These are phyloP conservation scores for Chlorella sorokiniana DNA, from an alignment of 139 green algal genomes.

Conservation along the genomic window DNA sequence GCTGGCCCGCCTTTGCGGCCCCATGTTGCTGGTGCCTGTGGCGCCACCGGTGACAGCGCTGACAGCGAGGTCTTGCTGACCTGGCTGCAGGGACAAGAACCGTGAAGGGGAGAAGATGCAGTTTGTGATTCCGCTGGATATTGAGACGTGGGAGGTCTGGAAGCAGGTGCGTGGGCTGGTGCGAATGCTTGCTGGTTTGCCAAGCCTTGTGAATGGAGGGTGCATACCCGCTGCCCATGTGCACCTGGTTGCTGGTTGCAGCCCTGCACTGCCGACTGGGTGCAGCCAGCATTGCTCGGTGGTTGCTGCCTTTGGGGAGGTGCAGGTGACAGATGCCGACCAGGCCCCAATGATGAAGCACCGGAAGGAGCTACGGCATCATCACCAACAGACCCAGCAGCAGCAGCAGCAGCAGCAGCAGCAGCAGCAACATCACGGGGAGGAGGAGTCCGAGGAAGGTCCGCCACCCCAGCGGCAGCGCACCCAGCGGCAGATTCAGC, in stretches of 20 bases:
- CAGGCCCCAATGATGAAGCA: slow-evolving; percentile 12
- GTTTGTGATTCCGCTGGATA: slow-evolving; percentile 60
- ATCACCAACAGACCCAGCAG: neutral
- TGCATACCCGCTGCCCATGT: neutral
- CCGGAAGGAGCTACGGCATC: slow-evolving; percentile 13
- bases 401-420: neutral
- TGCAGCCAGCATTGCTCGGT: no score
- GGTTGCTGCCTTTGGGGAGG: no score
- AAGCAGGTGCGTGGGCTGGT: slow-evolving; percentile 17
- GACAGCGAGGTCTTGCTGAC: neutral
- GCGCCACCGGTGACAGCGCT: neutral
- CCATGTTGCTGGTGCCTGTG: neutral
- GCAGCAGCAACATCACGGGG: neutral
- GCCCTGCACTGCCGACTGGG: no score
- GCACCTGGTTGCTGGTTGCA: neutral
- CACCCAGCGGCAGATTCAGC: neutral
- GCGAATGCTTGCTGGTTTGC: neutral
- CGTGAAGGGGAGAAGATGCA: slow-evolving; percentile 40
- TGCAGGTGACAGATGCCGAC: neutral
- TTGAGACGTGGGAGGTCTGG: slow-evolving; percentile 65
- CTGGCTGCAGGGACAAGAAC: neutral
- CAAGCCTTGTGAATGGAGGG: neutral
- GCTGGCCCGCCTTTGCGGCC: neutral
- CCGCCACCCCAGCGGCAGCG: neutral
- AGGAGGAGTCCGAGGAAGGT: neutral